Evolutionary conservation across 2,329 filamentous ascomycete genomes (phyloP), one percentile per base, ranked within the genome.

Genomic region (Exophiala oligosperma): DNA sequence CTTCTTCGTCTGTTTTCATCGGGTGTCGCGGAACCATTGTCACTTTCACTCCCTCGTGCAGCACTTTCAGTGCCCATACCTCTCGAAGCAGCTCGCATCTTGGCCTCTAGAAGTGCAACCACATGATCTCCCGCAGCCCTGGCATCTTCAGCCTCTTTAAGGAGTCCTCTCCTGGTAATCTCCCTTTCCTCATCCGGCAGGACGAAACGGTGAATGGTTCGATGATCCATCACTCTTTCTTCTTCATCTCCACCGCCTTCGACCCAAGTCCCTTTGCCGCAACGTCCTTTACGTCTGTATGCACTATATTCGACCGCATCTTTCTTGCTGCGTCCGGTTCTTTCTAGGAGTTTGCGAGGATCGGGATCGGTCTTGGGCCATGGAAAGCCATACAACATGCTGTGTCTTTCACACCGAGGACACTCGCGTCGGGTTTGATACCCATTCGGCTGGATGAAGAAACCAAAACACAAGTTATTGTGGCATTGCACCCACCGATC

Each of bases 361-460:
- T 88, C 85, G 61, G 82, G 88, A 59, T 96, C 89, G 0, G 94
- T 97, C 78, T 99, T 97, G 4, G 94, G 94, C 94, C 94, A 99
- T 57, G 89, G 81, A 70, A 90, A 97, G 0, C 95, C 95, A 71
- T 97, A 99, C 0, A 99, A 77, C 76, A 96, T 97, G 14, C 90
- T 95, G 70, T 99, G 94, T 0, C 94, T 85, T 76, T 99, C 94
- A 73, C 94, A 99, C 5, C 94, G 85, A 3, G 91, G 92, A 71
- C 94, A 99, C 14, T 91, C 88, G 49, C 89, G 86, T 52, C 88
- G 85, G 1, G 92, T 97, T 64, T 87, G 88, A 72, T 96, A 97
- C 0, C 91, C 91, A 63, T 97, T 89, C 41, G 85, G 82, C 72
- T 97, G 93, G 4, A 97, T 88, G 70, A 97, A 99, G 59, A 87